Percentiles rank a stretch among this genome's conserved stretches.
phyloP scores from a whole-genome alignment of 169 alveolate species.

The Plasmodium cynomolgi region DNA sequence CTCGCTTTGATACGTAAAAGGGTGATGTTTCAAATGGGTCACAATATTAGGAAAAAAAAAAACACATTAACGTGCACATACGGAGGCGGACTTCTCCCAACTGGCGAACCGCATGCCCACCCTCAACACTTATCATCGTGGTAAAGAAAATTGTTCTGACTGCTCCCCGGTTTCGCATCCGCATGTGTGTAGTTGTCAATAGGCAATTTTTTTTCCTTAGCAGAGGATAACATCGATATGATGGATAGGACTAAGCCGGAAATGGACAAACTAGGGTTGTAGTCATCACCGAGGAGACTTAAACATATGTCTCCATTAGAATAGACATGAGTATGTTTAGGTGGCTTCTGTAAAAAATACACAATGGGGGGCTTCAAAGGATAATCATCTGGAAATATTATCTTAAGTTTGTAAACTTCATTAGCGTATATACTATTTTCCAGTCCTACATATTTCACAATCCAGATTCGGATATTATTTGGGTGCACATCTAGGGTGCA shows the following conservation, averaged over 20 bases:
- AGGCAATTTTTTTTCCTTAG: slow-evolving; percentile 87
- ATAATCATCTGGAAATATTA: slow-evolving; percentile 86
- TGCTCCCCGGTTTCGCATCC: slow-evolving; percentile 74
- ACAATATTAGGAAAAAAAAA: background rate
- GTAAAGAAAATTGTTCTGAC: slow-evolving; percentile 63
- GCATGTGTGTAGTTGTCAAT: slow-evolving; percentile 82
- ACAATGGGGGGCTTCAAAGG: slow-evolving; percentile 89
- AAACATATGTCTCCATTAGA: slow-evolving; percentile 90
- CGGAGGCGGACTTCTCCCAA: background rate
- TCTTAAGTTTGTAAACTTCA: slow-evolving; percentile 84
- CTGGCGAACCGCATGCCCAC: background rate
- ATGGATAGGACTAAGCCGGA: slow-evolving; percentile 85
- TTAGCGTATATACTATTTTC: slow-evolving; percentile 86
- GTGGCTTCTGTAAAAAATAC: slow-evolving; percentile 87
- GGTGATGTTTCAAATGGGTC: background rate
- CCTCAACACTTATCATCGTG: slow-evolving; percentile 70
- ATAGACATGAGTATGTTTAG: slow-evolving; percentile 89
- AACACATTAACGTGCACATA: background rate
- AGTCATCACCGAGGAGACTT: slow-evolving; percentile 87
- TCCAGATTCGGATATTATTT: slow-evolving; percentile 84
- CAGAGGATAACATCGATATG: slow-evolving; percentile 87
- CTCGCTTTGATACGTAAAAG: background rate
- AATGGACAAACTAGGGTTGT: slow-evolving; percentile 87
- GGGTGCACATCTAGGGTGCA: slow-evolving; percentile 86
- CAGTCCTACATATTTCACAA: slow-evolving; percentile 83